Conservation (phyloP, 2,329 filamentous ascomycete genomes). For the Passalora sequoiae region DNA sequence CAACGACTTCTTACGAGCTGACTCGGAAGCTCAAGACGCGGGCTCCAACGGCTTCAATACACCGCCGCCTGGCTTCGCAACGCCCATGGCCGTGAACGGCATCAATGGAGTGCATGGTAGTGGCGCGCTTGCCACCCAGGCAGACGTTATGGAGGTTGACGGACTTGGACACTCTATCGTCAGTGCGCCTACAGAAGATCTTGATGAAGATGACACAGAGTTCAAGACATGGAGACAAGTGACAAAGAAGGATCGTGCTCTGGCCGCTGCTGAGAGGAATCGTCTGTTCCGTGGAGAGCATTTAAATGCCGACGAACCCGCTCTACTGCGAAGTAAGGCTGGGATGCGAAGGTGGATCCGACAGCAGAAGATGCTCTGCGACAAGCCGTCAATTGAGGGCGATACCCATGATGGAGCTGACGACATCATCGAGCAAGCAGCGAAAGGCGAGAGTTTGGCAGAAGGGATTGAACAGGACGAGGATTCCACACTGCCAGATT, state of each 20-base stretch:
- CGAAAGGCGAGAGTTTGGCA: slow-evolving; percentile 69
- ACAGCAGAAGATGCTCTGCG: slow-evolving; percentile 56
- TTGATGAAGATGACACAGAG: slow-evolving; percentile 79
- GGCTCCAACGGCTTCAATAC: slow-evolving; percentile 81
- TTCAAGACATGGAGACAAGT: slow-evolving; percentile 99
- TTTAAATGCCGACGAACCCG: slow-evolving; percentile 83
- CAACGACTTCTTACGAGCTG: slow-evolving; percentile 53
- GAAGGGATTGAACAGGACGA: slow-evolving; percentile 92
- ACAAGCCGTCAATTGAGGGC: slow-evolving; percentile 37
- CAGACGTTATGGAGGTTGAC: slow-evolving; percentile 83
- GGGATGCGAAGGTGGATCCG: slow-evolving; percentile 86
- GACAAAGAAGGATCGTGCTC: slow-evolving; percentile 89
- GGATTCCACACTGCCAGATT: slow-evolving; percentile 82
- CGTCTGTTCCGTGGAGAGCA: slow-evolving; percentile 76
- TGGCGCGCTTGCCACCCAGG: slow-evolving; percentile 60
- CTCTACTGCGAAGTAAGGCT: slow-evolving; percentile 74
- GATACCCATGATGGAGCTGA: slow-evolving; percentile 42
- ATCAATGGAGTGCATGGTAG: slow-evolving; percentile 61
- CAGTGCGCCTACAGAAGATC: slow-evolving; percentile 64
- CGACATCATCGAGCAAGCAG: slow-evolving; percentile 41
- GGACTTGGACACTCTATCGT: slow-evolving; percentile 61
- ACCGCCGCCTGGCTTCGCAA: slow-evolving; percentile 70
- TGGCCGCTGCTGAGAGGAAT: slow-evolving; percentile 78
- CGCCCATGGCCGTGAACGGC: slow-evolving; percentile 59
- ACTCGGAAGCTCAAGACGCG: slow-evolving; percentile 70